Percentiles rank a stretch among this genome's conserved stretches.
These are phyloP conservation scores for Leccinellum luteum DNA, from an alignment of 768 basidiomycete species.

Conservation along the genomic window DNA sequence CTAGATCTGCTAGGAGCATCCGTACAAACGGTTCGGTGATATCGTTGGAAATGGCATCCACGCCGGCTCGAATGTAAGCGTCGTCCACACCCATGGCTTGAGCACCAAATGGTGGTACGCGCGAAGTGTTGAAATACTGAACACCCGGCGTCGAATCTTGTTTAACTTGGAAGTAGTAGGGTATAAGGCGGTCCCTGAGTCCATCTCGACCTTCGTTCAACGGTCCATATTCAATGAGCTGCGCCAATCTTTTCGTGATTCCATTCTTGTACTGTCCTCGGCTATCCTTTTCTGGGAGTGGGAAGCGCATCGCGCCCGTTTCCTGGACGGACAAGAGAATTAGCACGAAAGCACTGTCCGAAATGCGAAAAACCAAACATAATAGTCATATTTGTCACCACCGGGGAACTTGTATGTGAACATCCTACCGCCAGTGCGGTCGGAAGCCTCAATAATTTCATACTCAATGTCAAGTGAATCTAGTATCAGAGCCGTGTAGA, in stretches of 20 bases:
- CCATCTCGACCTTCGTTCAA: slow-evolving; percentile 20
- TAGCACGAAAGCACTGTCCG: not conserved
- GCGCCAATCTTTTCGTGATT: slow-evolving; percentile 32
- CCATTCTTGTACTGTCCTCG: slow-evolving; percentile 18
- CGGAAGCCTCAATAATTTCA: slow-evolving; percentile 43
- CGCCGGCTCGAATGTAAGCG: slow-evolving; percentile 18
- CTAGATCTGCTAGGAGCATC: slow-evolving; percentile 18
- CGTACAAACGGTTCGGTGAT: slow-evolving; percentile 17
- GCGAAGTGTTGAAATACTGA: slow-evolving; percentile 7
- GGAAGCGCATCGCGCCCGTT: slow-evolving; percentile 42
- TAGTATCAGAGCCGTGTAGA: not conserved
- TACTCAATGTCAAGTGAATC: slow-evolving; percentile 36
- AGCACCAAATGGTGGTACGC: slow-evolving; percentile 5
- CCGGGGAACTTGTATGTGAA: slow-evolving; percentile 41
- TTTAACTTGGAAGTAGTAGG: slow-evolving; percentile 15
- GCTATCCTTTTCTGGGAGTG: slow-evolving; percentile 16
- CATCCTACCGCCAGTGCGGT: slow-evolving; percentile 42
- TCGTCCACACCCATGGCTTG: slow-evolving; percentile 6
- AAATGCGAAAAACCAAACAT: slow-evolving; percentile 12
- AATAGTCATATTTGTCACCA: slow-evolving; percentile 35
- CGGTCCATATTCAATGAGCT: slow-evolving; percentile 28
- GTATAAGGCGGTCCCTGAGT: slow-evolving; percentile 21
- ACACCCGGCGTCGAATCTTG: slow-evolving; percentile 8
- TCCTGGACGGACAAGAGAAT: slow-evolving; percentile 19
- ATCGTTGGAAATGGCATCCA: slow-evolving; percentile 15